Percentiles rank a stretch among this genome's conserved stretches.
phyloP scores from a whole-genome alignment of 352 stramenopile species.

The Stramenopiles sp. region DNA sequence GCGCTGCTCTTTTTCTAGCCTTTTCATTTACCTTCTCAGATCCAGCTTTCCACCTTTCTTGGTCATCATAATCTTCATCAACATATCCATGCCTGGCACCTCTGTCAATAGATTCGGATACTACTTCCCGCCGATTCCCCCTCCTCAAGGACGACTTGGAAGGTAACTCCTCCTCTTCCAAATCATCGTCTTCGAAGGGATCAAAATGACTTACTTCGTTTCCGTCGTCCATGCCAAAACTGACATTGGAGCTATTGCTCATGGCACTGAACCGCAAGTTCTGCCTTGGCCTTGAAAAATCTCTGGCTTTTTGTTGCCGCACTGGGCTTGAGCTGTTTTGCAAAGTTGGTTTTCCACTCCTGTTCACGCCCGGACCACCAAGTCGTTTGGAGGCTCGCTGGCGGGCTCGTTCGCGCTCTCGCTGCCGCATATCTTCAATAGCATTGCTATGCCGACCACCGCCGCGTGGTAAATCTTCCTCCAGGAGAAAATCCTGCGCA shows the following conservation, averaged over 20 bases:
- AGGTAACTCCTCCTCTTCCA: background rate
- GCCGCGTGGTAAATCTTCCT: no score
- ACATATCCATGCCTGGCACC: background rate
- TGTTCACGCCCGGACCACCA: background rate
- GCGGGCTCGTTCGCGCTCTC: background rate
- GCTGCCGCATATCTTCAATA: background rate
- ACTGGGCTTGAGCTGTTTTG: background rate
- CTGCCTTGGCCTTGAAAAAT: background rate
- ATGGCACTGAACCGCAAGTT: background rate
- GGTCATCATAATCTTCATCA: background rate
- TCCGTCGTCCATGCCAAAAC: background rate
- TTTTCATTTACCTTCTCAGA: background rate
- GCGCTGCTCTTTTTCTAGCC: background rate
- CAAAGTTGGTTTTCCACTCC: background rate
- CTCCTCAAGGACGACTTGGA: background rate
- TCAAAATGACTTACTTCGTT: background rate
- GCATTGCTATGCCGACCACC: background rate
- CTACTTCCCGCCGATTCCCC: background rate
- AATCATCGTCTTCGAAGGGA: background rate
- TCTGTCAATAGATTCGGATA: background rate
- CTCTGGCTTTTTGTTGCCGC: background rate
- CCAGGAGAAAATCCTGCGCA: background rate
- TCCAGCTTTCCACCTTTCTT: background rate
- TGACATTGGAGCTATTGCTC: background rate
- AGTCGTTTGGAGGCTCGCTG: background rate